A percentile compares a stretch with the other conserved stretches of the same genome.
Conservation (phyloP, 2,329 filamentous ascomycete genomes). For the Pyrenophora tritici-repentis region DNA sequence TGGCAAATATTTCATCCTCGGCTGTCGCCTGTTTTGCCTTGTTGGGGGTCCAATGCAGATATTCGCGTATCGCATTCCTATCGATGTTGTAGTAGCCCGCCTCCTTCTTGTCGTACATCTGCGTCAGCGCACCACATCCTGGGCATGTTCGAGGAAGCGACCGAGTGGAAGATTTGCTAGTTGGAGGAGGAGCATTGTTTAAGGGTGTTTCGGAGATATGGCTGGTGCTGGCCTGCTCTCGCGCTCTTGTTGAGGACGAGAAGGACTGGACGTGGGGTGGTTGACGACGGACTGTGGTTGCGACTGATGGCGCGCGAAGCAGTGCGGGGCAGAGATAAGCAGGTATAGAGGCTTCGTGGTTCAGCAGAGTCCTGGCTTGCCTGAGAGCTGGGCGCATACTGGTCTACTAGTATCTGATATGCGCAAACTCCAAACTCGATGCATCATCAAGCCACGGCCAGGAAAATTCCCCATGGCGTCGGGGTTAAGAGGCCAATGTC, state of each 20-base stretch:
- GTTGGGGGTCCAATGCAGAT: conserved; percentile 36
- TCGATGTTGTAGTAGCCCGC: conserved; percentile 62
- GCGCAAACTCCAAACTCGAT: conserved; percentile 11
- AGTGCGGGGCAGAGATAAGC: conserved; percentile 44
- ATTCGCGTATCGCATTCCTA: conserved; percentile 54
- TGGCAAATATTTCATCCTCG: conserved; percentile 47
- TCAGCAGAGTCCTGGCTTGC: conserved; percentile 34
- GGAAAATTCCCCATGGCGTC: conserved; percentile 27
- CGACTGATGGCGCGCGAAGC: conserved; percentile 21
- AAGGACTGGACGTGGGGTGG: conserved; percentile 26
- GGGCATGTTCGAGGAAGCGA: conserved; percentile 61
- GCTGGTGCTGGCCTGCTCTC: conserved; percentile 22
- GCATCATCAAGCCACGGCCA: conserved; percentile 10
- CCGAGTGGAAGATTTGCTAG: conserved; percentile 5
- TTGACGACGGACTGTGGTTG: conserved; percentile 8
- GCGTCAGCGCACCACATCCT: conserved; percentile 66
- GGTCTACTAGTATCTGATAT: neutral
- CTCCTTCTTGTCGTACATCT: conserved; percentile 59
- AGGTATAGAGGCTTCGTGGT: conserved; percentile 35
- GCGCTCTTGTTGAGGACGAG: conserved; percentile 23
- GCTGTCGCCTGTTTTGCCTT: conserved; percentile 24
- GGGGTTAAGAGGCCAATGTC: conserved; percentile 18
- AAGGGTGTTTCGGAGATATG: conserved; percentile 6
- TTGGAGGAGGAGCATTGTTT: neutral
- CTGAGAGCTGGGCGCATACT: conserved; percentile 43